Evolutionary conservation across 2,329 filamentous ascomycete species (phyloP), one percentile per base, ranked within the genome.

Genomic region (Fusarium sp.): DNA sequence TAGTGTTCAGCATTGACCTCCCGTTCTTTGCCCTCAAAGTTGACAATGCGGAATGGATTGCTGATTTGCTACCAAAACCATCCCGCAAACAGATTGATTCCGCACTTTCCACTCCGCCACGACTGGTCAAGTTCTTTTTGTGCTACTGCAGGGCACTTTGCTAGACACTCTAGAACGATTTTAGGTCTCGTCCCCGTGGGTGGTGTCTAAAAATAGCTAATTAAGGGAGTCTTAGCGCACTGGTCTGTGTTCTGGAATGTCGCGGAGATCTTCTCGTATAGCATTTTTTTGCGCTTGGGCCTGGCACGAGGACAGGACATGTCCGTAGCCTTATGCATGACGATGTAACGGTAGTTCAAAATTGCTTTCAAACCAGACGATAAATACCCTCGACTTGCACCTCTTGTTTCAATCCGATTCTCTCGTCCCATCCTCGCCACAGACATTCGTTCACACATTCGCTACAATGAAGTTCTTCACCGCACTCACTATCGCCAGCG

Each of bases 401-500:
- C n/a, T 25, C 4, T 8, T 25, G 7, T 27, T 12, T 25, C 28
- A 30, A 30, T 14, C 12, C 28, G 12, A 30, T 2, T 7, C 18
- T 11, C 4, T 53, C 49, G 27, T 48, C 18, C 14, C n/a, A 48
- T 14, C 20, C 45, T 20, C 16, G 8, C 10, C 18, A 27, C 4
- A 10, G 7, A 50, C 23, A 16, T 4, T 54, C 50, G 47, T 49
- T n/a, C 34, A 37, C 5, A 27, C 27, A 30, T 9, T 46, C 14
- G 34, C 18, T 10, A 55, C 5, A 10, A 63, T 63, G 59, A 63
- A 63, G 32, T 28, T 63, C 21, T 32, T 45, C 0, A 16, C 27
- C 1, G 27, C 49, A 5, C 23, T 63, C 9, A 30, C 60, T 2
- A 23, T 63, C 3, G 43, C 49, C 1, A 28, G 49, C 4, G 37